Percentiles rank a stretch among this genome's conserved stretches.
These are phyloP conservation scores for Tetrahymena elliotti DNA, from an alignment of 73 alveolate genomes.

Conservation along the genomic window DNA sequence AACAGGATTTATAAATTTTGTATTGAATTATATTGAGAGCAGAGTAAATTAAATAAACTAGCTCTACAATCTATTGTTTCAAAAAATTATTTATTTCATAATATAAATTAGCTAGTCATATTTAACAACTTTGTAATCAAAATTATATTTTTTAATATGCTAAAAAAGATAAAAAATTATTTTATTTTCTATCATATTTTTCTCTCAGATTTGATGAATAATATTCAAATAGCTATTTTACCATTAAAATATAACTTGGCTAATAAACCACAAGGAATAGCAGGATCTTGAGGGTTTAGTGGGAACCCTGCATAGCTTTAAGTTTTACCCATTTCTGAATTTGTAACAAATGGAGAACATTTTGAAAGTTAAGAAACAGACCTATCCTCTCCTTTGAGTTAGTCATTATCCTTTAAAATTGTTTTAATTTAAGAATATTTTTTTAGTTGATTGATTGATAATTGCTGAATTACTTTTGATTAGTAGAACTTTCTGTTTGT, in stretches of 20 bases:
- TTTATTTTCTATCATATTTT: no score
- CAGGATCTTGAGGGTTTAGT: slow-evolving; percentile 41
- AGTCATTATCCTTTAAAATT: background rate
- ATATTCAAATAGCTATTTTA: no score
- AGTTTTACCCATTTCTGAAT: slow-evolving; percentile 7
- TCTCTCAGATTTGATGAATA: no score
- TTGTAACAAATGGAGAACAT: slow-evolving; percentile 20
- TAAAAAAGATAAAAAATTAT: no score
- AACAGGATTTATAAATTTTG: no score
- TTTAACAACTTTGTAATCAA: no score
- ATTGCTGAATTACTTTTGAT: slow-evolving; percentile 17
- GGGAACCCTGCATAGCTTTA: slow-evolving; percentile 36
- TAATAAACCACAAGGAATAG: slow-evolving; percentile 80
- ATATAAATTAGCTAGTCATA: no score
- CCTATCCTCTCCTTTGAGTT: background rate
- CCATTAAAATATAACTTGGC: slow-evolving; percentile 74
- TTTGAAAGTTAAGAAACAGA: background rate
- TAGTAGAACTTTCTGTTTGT: slow-evolving; percentile 34
- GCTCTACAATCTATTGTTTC: no score
- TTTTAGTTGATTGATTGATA: background rate
- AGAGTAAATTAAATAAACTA: no score
- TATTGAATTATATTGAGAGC: no score
- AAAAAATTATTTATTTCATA: no score
- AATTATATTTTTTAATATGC: no score
- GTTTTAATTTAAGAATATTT: background rate